Evolutionary conservation across 305 asterid genomes (phyloP).

Genomic region (Fraxinus floribunda): DNA sequence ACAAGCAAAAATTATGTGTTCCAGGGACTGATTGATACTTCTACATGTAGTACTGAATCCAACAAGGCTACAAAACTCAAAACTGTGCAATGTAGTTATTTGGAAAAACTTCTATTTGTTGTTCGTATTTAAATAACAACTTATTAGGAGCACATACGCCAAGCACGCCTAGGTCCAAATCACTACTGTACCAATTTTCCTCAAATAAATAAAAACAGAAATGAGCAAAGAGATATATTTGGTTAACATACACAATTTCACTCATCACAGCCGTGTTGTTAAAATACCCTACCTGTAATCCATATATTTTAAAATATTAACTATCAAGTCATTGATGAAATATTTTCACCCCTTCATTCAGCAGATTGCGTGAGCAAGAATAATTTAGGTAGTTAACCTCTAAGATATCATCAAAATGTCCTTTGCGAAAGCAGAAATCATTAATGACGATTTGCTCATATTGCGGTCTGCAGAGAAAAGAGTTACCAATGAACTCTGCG

Average conservation of each 20-base stretch:
- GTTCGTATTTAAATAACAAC: background rate
- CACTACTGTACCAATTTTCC: background rate
- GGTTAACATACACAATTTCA: background rate
- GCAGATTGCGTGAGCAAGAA: background rate
- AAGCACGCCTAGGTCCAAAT: background rate
- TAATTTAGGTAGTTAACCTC: background rate
- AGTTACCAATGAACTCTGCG: background rate
- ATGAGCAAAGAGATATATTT: background rate
- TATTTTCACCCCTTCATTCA: background rate
- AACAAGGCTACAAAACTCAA: background rate
- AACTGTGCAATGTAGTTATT: background rate
- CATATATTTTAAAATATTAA: background rate
- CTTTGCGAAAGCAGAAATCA: background rate
- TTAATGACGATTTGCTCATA: background rate
- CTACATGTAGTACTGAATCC: background rate
- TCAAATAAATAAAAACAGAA: background rate
- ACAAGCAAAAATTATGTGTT: background rate
- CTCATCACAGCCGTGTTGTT: background rate
- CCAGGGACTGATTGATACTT: background rate
- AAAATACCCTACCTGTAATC: background rate
- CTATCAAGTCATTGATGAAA: background rate
- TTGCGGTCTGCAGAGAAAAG: background rate
- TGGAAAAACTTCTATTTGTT: background rate
- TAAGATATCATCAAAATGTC: background rate
- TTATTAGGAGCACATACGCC: background rate